Evolutionary conservation across 805 yeast species (phyloP), one percentile per base, ranked within the genome.

Genomic region (Candida schatavii): DNA sequence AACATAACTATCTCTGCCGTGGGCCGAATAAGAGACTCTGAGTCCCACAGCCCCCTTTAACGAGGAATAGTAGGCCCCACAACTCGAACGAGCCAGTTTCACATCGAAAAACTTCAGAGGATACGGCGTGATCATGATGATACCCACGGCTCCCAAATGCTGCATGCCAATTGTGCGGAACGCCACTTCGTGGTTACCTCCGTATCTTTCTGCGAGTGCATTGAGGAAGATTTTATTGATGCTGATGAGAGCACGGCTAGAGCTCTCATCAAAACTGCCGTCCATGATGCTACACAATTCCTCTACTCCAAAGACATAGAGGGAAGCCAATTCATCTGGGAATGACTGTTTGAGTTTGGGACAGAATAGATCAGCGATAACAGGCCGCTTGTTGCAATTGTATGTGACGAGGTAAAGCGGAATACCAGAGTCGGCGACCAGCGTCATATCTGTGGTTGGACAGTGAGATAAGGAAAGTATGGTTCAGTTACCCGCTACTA

Each of bases 41-140:
- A 83, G 38, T 0, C 83, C 87, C 1, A 77, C 81, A 0, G 81
- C 90, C 0, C 96, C 96, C 58, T 90, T 90, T 52, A 86, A 57
- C 41, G 81, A 77, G 0, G 91, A 79, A 44, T 71, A 66, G 5
- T 73, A 68, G 41, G 67, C 56, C 2, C 97, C 96, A 46, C 81
- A 68, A 14, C 77, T 72, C 15, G 64, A 66, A 9, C 54, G 56
- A 2, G 71, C 71, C 11, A 44, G 50, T 11, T 51, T 46, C 13
- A 64, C 40, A 35, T 52, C 45, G 20, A 52, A 35, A 18, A 68
- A 52, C 41, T 59, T 61, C 65, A 60, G 62, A 15, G 61, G 50
- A 47, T 50, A 64, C n/a, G 76, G 74, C 9, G 76, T 67, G 10
- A 83, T 57, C 2, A 80, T 57, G 2, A 83, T 56, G 3, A 78